Evolutionary conservation across 2,329 filamentous ascomycete species (phyloP), one percentile per base, ranked within the genome.

Genomic region (Penicillium psychrosexuale): DNA sequence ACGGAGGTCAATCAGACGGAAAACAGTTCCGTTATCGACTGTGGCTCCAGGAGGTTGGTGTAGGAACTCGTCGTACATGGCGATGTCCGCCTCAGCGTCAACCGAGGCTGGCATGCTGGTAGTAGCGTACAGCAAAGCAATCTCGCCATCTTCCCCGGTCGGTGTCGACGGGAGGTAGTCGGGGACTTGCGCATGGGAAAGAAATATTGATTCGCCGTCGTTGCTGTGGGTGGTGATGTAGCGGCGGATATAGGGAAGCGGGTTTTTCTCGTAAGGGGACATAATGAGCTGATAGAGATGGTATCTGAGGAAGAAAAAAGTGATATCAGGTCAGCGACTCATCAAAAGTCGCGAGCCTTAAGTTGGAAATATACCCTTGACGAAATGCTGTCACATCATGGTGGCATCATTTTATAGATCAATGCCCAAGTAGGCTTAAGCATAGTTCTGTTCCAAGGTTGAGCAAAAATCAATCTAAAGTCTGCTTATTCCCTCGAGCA

Each of bases 151-250:
- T 12, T 66, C 64, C 15, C 65, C 65, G 9, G 61, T 60, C 3
- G 63, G 63, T 11, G 59, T 62, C 2, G 65, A 66, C 2, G 69
- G 69, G 46, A 70, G 67, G 47, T 69, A 69, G 47, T 69, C 62
- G 8, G 69, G 68, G n/a, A 72, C 51, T 54, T 69, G 69, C 3
- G 67, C 63, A 48, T 66, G 59, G 44, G 69, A 66, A 15, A 70
- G 50, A 58, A 75, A 74, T n/a, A 74, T 60, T 28, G 70, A 67
- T 56, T 72, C 67, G 49, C 72, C 72, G 19, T 69, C 68, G 27
- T 59, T 60, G 56, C 66, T 66, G 67, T 76, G 72, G 19, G 69
- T 70, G 22, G 73, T 76, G 49, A 75, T 75, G 58, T 66, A 71
- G 49, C 73, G 72, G 55, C 70, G 68, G 55, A 69, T 69, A 24